phyloP scores from a whole-genome alignment of 2,329 filamentous ascomycete species.

The Curvularia sp. region DNA sequence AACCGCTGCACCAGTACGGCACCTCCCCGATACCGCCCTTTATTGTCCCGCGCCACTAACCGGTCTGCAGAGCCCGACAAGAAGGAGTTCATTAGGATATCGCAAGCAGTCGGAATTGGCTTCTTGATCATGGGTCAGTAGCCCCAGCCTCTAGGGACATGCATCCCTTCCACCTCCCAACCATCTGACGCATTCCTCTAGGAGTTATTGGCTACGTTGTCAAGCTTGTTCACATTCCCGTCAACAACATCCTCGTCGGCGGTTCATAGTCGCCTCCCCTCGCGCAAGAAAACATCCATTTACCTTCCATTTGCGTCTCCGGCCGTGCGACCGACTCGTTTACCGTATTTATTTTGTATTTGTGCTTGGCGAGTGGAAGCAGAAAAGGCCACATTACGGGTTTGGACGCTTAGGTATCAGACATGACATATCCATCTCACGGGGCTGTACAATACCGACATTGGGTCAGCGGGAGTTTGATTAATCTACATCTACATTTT shows the following conservation, averaged over 20 bases:
- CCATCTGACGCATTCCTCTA: slow-evolving; percentile 14
- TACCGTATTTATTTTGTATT: slow-evolving; percentile 29
- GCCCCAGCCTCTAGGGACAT: neutral
- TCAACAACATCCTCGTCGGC: slow-evolving; percentile 62
- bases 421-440: slow-evolving; percentile 19
- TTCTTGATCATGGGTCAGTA: slow-evolving; percentile 59
- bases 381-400: slow-evolving; percentile 6
- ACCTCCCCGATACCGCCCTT: neutral
- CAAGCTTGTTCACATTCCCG: slow-evolving; percentile 62
- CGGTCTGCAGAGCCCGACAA: slow-evolving; percentile 53
- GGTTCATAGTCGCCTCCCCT: slow-evolving; percentile 41
- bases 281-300: slow-evolving; percentile 15
- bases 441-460: slow-evolving; percentile 45
- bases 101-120: slow-evolving; percentile 60
- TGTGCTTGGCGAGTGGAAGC: slow-evolving; percentile 10
- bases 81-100: slow-evolving; percentile 55
- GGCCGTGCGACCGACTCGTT: slow-evolving; percentile 18
- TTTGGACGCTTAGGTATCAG: slow-evolving; percentile 11
- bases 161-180: neutral
- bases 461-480: slow-evolving; percentile 48
- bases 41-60: slow-evolving; percentile 27
- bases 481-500: slow-evolving; percentile 41
- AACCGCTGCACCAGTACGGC: slow-evolving; percentile 57
- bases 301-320: slow-evolving; percentile 23
- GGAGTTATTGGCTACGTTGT: slow-evolving; percentile 61